Percentiles rank a stretch among this genome's conserved stretches.
These are phyloP conservation scores for Marasmius oreades DNA, from an alignment of 1,284 basidiomycete species.

Conservation along the genomic window DNA sequence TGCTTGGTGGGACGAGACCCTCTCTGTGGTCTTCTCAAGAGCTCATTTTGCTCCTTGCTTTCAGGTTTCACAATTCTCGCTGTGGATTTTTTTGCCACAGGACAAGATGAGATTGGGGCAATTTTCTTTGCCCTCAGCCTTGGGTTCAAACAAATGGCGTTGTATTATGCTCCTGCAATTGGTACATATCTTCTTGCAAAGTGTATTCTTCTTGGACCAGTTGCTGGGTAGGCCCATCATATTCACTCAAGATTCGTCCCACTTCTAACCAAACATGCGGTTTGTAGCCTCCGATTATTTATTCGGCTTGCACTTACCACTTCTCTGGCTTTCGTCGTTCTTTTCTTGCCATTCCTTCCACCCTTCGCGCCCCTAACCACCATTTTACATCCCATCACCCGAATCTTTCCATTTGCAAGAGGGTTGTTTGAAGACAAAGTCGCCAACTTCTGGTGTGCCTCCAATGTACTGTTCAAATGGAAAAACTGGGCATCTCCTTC, in stretches of 20 bases:
- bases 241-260: background rate
- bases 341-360: conserved; percentile 77
- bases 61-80: conserved; percentile 71
- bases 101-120: conserved; percentile 73
- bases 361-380: conserved; percentile 47
- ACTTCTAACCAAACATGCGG: conserved; percentile 13
- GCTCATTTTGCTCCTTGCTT: background rate
- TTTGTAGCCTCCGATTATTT: conserved; percentile 57
- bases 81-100: conserved; percentile 64
- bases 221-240: conserved; percentile 53
- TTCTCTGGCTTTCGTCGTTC: conserved; percentile 53
- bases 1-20: conserved; percentile 60
- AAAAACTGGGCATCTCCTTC: conserved; percentile 46
- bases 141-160: conserved; percentile 93
- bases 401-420: conserved; percentile 88
- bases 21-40: background rate
- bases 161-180: conserved; percentile 91
- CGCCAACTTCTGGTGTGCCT: conserved; percentile 93
- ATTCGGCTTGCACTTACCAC: conserved; percentile 63
- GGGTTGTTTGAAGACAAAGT: conserved; percentile 97
- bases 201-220: conserved; percentile 68
- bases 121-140: conserved; percentile 81
- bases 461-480: conserved; percentile 88
- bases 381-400: conserved; percentile 64
- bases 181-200: conserved; percentile 83